Base-by-base conservation (phyloP, 768 basidiomycete genomes). In the Xerocomellus amylosporus region DNA sequence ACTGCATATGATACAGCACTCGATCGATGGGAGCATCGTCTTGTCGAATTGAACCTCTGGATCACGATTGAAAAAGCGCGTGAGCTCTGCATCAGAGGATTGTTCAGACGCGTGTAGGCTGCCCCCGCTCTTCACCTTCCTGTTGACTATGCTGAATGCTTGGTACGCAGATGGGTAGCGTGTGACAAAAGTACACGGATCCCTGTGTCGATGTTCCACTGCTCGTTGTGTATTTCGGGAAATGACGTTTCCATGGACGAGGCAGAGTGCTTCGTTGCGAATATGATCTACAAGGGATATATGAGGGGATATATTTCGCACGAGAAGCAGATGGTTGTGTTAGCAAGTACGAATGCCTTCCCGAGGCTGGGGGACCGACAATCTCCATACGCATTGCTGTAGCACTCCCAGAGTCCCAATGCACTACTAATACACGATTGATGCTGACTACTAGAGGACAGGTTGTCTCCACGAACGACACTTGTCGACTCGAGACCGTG, bases 241-340 rank as follows among this genome's bases (percentile, higher is more conserved):
- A 79, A 83, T 55, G 81, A 85, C 12, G 82, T 90, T 22, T 77
- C 84, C 8, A 66, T 77, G 55, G 93, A 90, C 60, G 94, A 96
- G 70, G 90, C 91, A 2, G 94, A 98, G 71, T 97, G 94, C 70
- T 80, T 94, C 48, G 84, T 97, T 8, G 93, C 94, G 28, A 95
- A 95, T 67, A 89, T 96, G 90, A 90, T 98, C 41, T 93, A 88
- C 75, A 91, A 87, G 74, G 90, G 90, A 19, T 91, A 86, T 69
- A 87, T 98, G 73, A 82, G 90, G 47, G 97, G 97, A 9, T 99
- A 98, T 71, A 94, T 99, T 63, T 93, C 93, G 46, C 97, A 99
- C 64, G 91, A 90, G 66, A 90, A 90, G 71, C 89, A 91, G 74
- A 92, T 88, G 83, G 92, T 98, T 5, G 97, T 99, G 6, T 70